phyloP scores from a whole-genome alignment of 164 flowering plant genomes.

The Protea cynaroides region DNA sequence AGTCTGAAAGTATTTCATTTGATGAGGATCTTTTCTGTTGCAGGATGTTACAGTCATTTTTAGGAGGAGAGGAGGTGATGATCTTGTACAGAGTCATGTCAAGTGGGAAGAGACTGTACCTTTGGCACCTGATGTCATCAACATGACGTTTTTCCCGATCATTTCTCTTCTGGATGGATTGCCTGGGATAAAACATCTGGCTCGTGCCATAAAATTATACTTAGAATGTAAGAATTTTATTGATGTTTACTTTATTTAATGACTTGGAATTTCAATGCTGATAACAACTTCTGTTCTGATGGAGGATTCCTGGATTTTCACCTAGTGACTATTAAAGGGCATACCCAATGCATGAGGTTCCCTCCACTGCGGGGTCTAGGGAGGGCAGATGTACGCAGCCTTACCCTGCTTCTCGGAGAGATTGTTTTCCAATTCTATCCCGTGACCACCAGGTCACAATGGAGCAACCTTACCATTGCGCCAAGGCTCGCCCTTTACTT shows the following conservation, averaged over 20 bases:
- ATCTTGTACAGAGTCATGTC: slow-evolving; percentile 83
- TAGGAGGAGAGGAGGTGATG: slow-evolving; percentile 98
- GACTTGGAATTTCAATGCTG: neutral
- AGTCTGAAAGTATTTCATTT: neutral
- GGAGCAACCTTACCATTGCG: too few relatives aligned
- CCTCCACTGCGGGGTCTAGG: too few relatives aligned
- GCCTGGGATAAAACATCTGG: slow-evolving; percentile 73
- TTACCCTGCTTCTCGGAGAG: too few relatives aligned
- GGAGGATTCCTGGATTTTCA: neutral
- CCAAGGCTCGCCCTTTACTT: too few relatives aligned
- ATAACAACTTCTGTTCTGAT: neutral
- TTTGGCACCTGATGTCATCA: slow-evolving; percentile 83
- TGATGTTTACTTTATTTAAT: neutral
- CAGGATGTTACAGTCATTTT: slow-evolving; percentile 99
- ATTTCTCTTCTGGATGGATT: slow-evolving; percentile 79
- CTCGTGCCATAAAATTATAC: slow-evolving; percentile 87
- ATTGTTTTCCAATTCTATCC: too few relatives aligned
- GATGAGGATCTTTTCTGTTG: slow-evolving; percentile 18
- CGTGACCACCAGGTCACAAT: too few relatives aligned
- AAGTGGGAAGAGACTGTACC: slow-evolving; percentile 71
- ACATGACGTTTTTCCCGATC: slow-evolving; percentile 88
- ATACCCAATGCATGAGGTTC: too few relatives aligned
- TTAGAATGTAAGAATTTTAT: slow-evolving; percentile 69
- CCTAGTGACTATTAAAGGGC: too few relatives aligned
- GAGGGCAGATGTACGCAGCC: too few relatives aligned